Conservation (phyloP, 495 filamentous ascomycete species). For the Penicillium steckii region DNA sequence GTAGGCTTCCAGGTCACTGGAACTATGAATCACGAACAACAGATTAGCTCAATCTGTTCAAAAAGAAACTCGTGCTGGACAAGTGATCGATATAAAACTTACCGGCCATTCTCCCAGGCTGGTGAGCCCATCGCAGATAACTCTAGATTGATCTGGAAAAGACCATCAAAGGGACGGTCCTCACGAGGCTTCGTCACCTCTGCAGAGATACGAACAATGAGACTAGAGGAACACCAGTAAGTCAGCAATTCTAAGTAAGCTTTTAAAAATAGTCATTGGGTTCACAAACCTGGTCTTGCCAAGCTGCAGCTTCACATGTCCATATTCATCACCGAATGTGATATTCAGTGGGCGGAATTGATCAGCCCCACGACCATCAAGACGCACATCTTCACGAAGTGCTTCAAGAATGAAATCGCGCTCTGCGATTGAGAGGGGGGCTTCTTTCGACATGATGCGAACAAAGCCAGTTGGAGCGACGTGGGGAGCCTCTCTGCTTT, state of each 20-base stretch:
- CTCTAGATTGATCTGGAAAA: conserved; percentile 89
- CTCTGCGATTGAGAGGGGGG: conserved; percentile 76
- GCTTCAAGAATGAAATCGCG: conserved; percentile 73
- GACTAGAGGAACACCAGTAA: conserved; percentile 43
- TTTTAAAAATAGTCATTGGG: neutral
- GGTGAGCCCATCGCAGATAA: conserved; percentile 91
- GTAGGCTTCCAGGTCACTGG: conserved; percentile 75
- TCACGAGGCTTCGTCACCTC: conserved; percentile 79
- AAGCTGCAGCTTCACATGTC: conserved; percentile 81
- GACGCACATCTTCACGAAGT: conserved; percentile 68
- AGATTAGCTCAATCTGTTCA: too few species aligned
- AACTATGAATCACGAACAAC: too few species aligned
- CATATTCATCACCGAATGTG: conserved; percentile 85
- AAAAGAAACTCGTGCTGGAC: neutral
- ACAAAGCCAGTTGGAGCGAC: conserved; percentile 24
- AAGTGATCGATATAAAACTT: conserved; percentile 24
- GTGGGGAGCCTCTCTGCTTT: conserved; percentile 24
- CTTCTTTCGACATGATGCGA: conserved; percentile 81
- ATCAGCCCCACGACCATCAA: conserved; percentile 80
- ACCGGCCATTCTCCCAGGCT: conserved; percentile 82
- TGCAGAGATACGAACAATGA: conserved; percentile 81
- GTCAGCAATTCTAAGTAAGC: neutral
- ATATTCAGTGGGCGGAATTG: conserved; percentile 74
- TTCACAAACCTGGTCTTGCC: conserved; percentile 79
- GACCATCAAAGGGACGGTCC: conserved; percentile 90